Evolutionary conservation across 164 flowering plant species (phyloP), one percentile per base, ranked within the genome.

Genomic region (Liriodendron chinense): DNA sequence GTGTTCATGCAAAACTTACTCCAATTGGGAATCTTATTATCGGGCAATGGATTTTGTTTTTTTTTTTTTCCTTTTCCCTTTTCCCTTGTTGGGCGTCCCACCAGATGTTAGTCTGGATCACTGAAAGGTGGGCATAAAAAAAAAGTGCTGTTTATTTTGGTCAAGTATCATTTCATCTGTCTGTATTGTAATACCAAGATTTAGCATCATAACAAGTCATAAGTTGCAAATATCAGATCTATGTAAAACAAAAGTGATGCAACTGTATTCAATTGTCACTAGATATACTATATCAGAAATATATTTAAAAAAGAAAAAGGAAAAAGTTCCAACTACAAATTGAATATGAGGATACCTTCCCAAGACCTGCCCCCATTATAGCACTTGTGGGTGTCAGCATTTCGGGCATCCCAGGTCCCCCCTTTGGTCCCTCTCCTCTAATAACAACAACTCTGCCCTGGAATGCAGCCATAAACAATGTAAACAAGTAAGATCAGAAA

Each of bases 321-420:
- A 57, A 57, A 20, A 20, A 14, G 10, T 20, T 3, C 21, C 9
- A 20, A 20, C 21, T 64, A 22, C 66, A 64, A 64, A n/a, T 25
- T 53, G 13, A 63, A 12, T 64, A 47, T 63, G 66, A 20, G 24
- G n/a, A 61, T 86, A 94, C 99, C 99, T 96, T 96, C 69, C 99
- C 99, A 63, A 96, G 96, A 69, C 99, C 98, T 22, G 99, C 99
- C 64, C 98, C 98, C 97, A 94, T 94, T 77, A 96, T 94, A 49
- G 98, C 99, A 86, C 99, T 96, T 26, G 99, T 94, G 72, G 99
- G 99, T 65, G 96, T 96, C 56, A 96, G 85, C 99, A 96, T 96
- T 82, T 96, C 99, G 78, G 98, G 97, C 99, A 96, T 96, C 76
- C 99, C 99, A n/a, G 98, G 98, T 63, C 99, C 99, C 1, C 99